Base-by-base conservation (phyloP, 352 stramenopile species). In the Globisporangium iwayamae region DNA sequence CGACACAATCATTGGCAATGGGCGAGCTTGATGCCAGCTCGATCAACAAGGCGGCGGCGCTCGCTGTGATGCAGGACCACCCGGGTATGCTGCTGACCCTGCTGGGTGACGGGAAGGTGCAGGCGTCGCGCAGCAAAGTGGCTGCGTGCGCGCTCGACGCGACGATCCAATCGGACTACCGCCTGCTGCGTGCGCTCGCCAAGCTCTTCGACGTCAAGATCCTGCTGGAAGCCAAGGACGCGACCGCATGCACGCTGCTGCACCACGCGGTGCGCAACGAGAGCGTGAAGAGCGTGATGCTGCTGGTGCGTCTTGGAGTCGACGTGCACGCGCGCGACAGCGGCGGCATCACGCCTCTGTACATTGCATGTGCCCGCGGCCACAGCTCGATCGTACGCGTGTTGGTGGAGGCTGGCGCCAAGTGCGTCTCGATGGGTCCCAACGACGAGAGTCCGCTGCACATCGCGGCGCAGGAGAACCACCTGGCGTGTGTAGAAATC, bases 391-490 rank as follows among this genome's bases (percentile, higher is more conserved):
- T 91, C 38, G 85, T 88, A 47, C 74, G 78, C 45, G 59, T 83
- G 43, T 67, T 94, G 22, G 52, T 94, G 20, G 61, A 85, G 50
- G 79, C 79, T 11, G 82, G 82, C 13, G 83, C 83, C 8, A 72
- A 70, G 60, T 85, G 76, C 58, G 68, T 65, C 5, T 56, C 75
- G 20, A 83, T 90, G 38, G 85, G 85, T 3, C 85, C 85, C 1
- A 86, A 84, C 62, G 80, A 83, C 39, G 83, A 94, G 72, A 90
- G 78, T 10, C 75, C 85, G 20, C 72, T 94, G 39, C 85, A 94
- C 62, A 89, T 94, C 30, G 83, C 85, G 3, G 83, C 83, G 9
- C 85, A 94, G 70, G 85, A 94, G 52, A 93, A 93, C 65, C 85
- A 92, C 47, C 61, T 91, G 34, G 75, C 71, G 53, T 92, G 83